Evolutionary conservation across 208 protist species (phyloP), one percentile per base, ranked within the genome.

Genomic region (Wallacemonas sp.): DNA sequence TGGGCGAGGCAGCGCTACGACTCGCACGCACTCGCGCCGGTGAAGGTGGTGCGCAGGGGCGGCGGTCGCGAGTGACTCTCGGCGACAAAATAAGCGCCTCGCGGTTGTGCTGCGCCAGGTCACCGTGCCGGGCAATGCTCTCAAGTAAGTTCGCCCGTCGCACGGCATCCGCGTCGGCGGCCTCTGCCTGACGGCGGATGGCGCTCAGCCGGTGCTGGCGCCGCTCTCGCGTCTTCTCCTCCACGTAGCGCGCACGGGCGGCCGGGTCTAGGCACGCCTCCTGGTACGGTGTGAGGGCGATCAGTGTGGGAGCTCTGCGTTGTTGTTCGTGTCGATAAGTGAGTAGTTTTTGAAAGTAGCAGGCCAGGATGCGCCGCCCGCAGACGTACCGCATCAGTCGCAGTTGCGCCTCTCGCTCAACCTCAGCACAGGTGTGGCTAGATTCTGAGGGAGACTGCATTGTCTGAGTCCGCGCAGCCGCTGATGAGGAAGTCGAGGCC

Each of bases 281-380:
- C 52, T 59, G 52, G 28, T 59, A 59, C 4, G 32, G 31, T 41
- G 52, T 59, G 29, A 59, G 29, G 29, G 18, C 14, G 10, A 59
- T 29, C 7, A 42, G 14, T 3, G 7, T 7, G n/a, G 3, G 18
- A n/a, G 26, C 52, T 14, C 29, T 25, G 32, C 29, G 3, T 18
- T 59, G 52, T 23, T 23, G 4, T 23, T 42, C 1, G 5, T 26
- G 31, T 18, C 26, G 52, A 23, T 41, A 59, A 22, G 26, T 29
- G 1, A 12, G n/a, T 29, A 10, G 20, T 39, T 20, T 59, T 3
- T 33, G 31, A 3, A 33, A 39, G 32, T 59, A 59, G 10, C 3
- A 4, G 3, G 29, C 14, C 10, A 59, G 52, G 3, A 59, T 18
- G 18, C 52, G 25, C 32, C 39, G 36, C 4, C 52, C 52, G 22